A percentile compares a stretch with the other conserved stretches of the same genome.
Evolutionary conservation across 2,329 filamentous ascomycete genomes (phyloP).

Genomic region (Arthrobotrys musiformis): DNA sequence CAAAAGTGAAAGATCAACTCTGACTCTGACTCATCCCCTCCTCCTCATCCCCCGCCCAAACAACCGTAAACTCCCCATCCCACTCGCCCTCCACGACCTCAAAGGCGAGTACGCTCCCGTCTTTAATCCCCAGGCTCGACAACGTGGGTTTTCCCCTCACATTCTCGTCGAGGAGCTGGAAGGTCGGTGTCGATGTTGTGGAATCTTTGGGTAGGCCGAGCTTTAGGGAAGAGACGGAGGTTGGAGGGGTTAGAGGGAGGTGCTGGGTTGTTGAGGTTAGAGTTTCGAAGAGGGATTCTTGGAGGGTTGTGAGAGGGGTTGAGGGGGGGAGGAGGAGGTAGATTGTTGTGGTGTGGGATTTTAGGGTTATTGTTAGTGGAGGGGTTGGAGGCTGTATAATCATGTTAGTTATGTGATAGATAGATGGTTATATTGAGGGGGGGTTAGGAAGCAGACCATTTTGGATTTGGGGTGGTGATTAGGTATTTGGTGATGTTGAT

Average conservation of each 20-base stretch:
- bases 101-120: conserved; percentile 25
- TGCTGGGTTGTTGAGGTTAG: conserved; percentile 8
- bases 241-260: conserved; percentile 16
- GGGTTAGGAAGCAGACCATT: neutral
- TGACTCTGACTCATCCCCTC: conserved; percentile 17
- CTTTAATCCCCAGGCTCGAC: conserved; percentile 23
- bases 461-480: neutral
- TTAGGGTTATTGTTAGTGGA: conserved; percentile 44
- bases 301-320: conserved; percentile 27
- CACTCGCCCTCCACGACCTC: conserved; percentile 18
- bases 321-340: conserved; percentile 41
- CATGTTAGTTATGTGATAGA: neutral
- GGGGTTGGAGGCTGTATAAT: conserved; percentile 4
- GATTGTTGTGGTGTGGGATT: conserved; percentile 45
- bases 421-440: neutral
- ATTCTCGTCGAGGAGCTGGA: conserved; percentile 18
- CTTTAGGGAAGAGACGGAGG: neutral
- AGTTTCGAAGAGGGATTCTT: conserved; percentile 7
- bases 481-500: neutral
- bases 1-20: neutral
- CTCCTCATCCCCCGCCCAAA: conserved; percentile 21
- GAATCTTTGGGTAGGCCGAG: conserved; percentile 38
- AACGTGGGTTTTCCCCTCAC: conserved; percentile 14
- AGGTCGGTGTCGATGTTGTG: neutral
- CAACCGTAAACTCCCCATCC: conserved; percentile 39